phyloP scores from a whole-genome alignment of 176 grass and related monocot species.

The Aegilops bicornis region DNA sequence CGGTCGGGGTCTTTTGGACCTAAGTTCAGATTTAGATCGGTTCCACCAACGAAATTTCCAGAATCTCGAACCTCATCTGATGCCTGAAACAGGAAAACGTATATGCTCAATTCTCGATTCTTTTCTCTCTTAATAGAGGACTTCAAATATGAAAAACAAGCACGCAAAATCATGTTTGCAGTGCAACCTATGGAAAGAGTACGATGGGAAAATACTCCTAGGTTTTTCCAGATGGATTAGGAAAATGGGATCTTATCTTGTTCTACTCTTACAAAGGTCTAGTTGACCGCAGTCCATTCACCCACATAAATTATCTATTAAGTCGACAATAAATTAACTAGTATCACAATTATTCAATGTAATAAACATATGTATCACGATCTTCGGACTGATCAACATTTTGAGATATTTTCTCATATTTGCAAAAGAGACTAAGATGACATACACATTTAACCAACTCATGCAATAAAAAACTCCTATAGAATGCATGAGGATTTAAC shows the following conservation, averaged over 20 bases:
- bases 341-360: background rate
- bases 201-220: background rate
- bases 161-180: background rate
- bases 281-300: background rate
- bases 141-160: background rate
- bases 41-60: constrained; percentile 42
- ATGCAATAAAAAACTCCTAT: background rate
- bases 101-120: background rate
- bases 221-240: background rate
- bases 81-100: constrained; percentile 43
- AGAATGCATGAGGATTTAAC: background rate
- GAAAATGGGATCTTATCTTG: constrained; percentile 2
- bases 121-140: background rate
- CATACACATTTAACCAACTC: background rate
- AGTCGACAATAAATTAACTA: background rate
- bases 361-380: background rate
- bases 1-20: constrained; percentile 53
- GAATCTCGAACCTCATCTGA: constrained; percentile 47
- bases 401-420: background rate
- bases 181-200: background rate
- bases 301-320: background rate
- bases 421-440: background rate
- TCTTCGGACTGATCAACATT: background rate
- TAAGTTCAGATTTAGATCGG: constrained; percentile 72
- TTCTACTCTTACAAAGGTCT: background rate